Percentiles rank a stretch among this genome's conserved stretches.
Conservation (phyloP, 1,284 basidiomycete genomes). For the Ustilago xerochloae region DNA sequence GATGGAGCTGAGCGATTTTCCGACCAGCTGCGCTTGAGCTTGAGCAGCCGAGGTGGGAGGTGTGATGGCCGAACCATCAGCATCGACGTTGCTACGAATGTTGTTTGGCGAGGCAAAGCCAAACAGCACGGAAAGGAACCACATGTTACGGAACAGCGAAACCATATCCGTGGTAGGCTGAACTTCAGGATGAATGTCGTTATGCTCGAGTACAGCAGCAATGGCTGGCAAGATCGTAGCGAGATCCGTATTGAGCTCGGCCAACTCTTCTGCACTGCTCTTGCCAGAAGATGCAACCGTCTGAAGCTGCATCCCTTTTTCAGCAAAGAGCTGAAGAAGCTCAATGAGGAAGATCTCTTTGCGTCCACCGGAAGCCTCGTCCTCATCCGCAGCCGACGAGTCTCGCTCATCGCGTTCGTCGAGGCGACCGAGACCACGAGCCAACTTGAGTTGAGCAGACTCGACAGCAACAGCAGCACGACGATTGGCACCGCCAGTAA, state of each 20-base stretch:
- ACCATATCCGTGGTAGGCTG: slow-evolving; percentile 77
- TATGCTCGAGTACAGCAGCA: slow-evolving; percentile 84
- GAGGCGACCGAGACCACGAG: slow-evolving; percentile 52
- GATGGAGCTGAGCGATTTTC: slow-evolving; percentile 75
- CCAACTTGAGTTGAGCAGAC: slow-evolving; percentile 53
- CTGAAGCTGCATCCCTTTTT: slow-evolving; percentile 91
- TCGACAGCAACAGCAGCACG: slow-evolving; percentile 65
- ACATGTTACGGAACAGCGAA: slow-evolving; percentile 88
- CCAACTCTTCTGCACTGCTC: slow-evolving; percentile 55
- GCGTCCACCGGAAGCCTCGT: slow-evolving; percentile 73
- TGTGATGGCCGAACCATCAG: slow-evolving; percentile 11
- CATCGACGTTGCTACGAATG: slow-evolving; percentile 19
- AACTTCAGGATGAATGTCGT: slow-evolving; percentile 77
- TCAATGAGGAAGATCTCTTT: slow-evolving; percentile 79
- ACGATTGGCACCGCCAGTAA: slow-evolving; percentile 47
- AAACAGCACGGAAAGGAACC: slow-evolving; percentile 88
- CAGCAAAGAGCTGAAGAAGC: slow-evolving; percentile 84
- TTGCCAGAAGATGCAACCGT: slow-evolving; percentile 75
- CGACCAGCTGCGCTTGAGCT: slow-evolving; percentile 78
- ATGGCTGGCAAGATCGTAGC: slow-evolving; percentile 81
- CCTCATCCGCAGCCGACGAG: slow-evolving; percentile 78
- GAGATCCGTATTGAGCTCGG: slow-evolving; percentile 58
- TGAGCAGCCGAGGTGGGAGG: slow-evolving; percentile 72
- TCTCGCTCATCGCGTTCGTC: slow-evolving; percentile 45
- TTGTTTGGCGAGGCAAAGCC: slow-evolving; percentile 73